Evolutionary conservation across 2,329 filamentous ascomycete species (phyloP).

Genomic region (Epichloe hybrida): DNA sequence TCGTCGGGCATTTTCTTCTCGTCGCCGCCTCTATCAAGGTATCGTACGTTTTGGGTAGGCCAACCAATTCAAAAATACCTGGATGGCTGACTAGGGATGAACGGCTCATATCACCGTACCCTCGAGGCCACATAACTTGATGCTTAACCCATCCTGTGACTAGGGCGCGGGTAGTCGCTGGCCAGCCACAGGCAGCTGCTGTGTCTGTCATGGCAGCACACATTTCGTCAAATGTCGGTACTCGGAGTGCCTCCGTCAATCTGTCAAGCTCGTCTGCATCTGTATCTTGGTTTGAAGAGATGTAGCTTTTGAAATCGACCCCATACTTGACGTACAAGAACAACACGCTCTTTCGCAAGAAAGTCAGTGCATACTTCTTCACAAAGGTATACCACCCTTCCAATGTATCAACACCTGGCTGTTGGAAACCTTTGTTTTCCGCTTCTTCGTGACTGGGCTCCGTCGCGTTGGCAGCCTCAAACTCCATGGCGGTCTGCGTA

Average conservation of each 20-base stretch:
- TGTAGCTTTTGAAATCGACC: slow-evolving; percentile 67
- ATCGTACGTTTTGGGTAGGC: slow-evolving; percentile 84
- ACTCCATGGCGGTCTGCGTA: slow-evolving; percentile 30
- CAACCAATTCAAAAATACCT: slow-evolving; percentile 85
- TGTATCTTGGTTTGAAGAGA: slow-evolving; percentile 47
- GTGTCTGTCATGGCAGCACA: slow-evolving; percentile 45
- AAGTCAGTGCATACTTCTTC: slow-evolving; percentile 75
- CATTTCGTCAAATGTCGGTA: slow-evolving; percentile 71
- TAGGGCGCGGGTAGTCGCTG: slow-evolving; percentile 29
- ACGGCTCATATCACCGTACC: slow-evolving; percentile 16
- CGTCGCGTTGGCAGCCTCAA: slow-evolving; percentile 19
- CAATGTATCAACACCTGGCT: slow-evolving; percentile 39
- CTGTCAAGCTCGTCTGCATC: slow-evolving; percentile 70
- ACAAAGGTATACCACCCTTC: slow-evolving; percentile 46
- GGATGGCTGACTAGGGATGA: slow-evolving; percentile 58
- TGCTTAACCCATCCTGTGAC: slow-evolving; percentile 64
- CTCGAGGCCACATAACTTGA: slow-evolving; percentile 30
- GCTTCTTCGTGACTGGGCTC: slow-evolving; percentile 12
- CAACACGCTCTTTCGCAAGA: slow-evolving; percentile 73
- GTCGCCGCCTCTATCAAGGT: slow-evolving; percentile 86
- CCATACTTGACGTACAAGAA: slow-evolving; percentile 81
- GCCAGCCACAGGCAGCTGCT: slow-evolving; percentile 33
- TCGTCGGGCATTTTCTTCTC: slow-evolving; percentile 69
- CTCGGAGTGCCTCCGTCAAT: slow-evolving; percentile 57
- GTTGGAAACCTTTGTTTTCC: slow-evolving; percentile 38